These are phyloP conservation scores for Prunus padus DNA, from an alignment of 306 rosid species.

Conservation along the genomic window DNA sequence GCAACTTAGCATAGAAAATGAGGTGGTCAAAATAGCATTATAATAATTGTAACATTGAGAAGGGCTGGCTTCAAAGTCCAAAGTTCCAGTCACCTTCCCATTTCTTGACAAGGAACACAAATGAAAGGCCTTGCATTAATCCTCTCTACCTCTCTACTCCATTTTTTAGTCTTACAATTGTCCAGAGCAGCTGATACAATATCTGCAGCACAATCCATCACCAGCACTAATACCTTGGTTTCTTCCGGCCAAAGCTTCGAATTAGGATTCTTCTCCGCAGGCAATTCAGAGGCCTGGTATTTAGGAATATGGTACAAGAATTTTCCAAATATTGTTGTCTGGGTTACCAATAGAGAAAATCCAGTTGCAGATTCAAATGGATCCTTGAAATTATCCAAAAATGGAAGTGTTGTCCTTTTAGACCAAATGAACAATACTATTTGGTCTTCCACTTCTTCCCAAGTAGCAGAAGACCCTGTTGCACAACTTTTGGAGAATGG, in stretches of 20 bases:
- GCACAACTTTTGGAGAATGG: constrained; percentile 35
- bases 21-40: too few relatives aligned
- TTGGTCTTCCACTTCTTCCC: constrained; percentile 3
- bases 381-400: neutral
- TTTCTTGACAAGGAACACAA: neutral
- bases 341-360: constrained; percentile 29
- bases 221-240: neutral
- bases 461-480: constrained; percentile 13
- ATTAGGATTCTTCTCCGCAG: constrained; percentile 20
- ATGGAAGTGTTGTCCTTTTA: neutral
- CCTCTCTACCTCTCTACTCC: neutral
- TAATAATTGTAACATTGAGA: too few relatives aligned
- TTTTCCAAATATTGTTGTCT: neutral
- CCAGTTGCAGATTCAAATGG: constrained; percentile 2
- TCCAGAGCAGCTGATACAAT: constrained; percentile 12
- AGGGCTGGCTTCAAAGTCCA: too few relatives aligned
- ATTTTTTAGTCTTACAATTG: neutral
- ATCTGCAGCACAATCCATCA: neutral
- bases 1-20: too few relatives aligned
- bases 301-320: constrained; percentile 29
- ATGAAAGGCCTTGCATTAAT: neutral
- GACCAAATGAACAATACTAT: constrained; percentile 5
- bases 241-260: constrained; percentile 12
- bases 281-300: constrained; percentile 8
- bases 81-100: neutral